Percentiles rank a stretch among this genome's conserved stretches.
phyloP scores from a whole-genome alignment of 768 basidiomycete genomes.

The Lyophyllum semitale region DNA sequence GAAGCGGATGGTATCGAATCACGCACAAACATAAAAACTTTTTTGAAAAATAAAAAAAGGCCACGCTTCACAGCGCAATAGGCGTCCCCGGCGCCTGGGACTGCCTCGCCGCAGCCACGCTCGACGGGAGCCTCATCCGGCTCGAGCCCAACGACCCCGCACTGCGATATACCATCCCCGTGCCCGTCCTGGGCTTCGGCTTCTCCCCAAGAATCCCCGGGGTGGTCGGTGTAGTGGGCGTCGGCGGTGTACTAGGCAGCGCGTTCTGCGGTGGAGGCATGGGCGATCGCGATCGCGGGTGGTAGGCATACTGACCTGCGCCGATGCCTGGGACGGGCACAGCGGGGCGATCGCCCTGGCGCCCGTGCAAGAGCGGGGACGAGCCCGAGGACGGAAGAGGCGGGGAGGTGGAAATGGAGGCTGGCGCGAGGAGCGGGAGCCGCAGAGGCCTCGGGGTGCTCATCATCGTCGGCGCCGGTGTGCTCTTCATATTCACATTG shows the following conservation, averaged over 20 bases:
- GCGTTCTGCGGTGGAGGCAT: constrained; percentile 23
- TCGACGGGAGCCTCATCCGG: constrained; percentile 14
- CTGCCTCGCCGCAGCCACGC: neutral
- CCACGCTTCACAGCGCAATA: neutral
- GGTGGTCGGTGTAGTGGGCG: neutral
- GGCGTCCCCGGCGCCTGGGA: neutral
- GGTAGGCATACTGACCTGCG: constrained; percentile 3
- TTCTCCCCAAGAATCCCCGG: constrained; percentile 14
- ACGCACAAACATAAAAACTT: neutral
- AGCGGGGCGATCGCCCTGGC: constrained; percentile 30
- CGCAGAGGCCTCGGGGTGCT: constrained; percentile 14
- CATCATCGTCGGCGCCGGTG: constrained; percentile 1
- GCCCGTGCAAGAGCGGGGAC: constrained; percentile 24
- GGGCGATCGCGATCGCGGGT: constrained; percentile 7
- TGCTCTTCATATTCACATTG: neutral
- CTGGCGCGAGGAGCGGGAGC: constrained; percentile 16
- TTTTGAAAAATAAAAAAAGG: neutral
- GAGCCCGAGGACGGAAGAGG: neutral
- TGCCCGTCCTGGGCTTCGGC: constrained; percentile 62
- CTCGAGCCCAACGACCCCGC: constrained; percentile 26
- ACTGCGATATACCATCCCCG: constrained; percentile 67
- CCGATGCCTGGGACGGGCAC: constrained; percentile 35
- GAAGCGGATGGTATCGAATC: neutral
- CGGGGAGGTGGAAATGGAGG: constrained; percentile 14
- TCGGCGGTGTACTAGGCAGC: constrained; percentile 22